Base-by-base conservation (phyloP, 2,329 filamentous ascomycete genomes). In the Teratosphaeria nubilosa region DNA sequence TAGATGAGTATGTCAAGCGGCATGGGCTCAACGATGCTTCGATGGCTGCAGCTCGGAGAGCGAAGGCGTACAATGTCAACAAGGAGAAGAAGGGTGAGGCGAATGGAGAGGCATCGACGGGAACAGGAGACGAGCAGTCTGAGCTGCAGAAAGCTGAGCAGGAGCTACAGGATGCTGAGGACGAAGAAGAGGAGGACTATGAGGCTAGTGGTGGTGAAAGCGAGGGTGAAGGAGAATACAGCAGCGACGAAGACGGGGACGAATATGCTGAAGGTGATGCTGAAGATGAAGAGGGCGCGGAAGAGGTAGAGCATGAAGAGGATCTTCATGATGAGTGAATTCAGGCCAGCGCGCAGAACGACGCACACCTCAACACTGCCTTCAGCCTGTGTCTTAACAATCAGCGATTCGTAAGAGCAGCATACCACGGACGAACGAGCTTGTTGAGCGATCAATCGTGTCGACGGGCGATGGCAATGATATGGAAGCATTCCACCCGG, bases 21-120 rank as follows among this genome's bases (percentile, higher is more conserved):
- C 82, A 86, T 65, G 76, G 77, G 5, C 72, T 86, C 32, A 82
- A 86, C 57, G 84, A 86, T 66, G 81, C 83, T 2, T 84, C 81
- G 66, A 75, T 86, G 71, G 84, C 84, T 1, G 82, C 81, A 27
- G 76, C 78, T 32, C 72, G 84, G 41, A 75, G 81, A 27, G 84
- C 84, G 5, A 85, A 84, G 74, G 80, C 77, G 60, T 77, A 82
- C 55, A 84, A 84, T 64, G 74, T 76, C 45, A 80, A 80, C 57
- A 73, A 73, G 57, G 61, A 62, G 3, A 66, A 65, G 45, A 66
- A 62, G 56, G 72, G 68, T 20, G 65, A 62, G 16, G 69, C 68
- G 27, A 60, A 31, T 2, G 62, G 60, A 9, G 59, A 56, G 25
- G 60, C 63, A 22, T 64, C 55, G 11, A 63, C 59, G 10, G 63